Evolutionary conservation across 768 basidiomycete species (phyloP).

Genomic region (Exidia glandulosa): DNA sequence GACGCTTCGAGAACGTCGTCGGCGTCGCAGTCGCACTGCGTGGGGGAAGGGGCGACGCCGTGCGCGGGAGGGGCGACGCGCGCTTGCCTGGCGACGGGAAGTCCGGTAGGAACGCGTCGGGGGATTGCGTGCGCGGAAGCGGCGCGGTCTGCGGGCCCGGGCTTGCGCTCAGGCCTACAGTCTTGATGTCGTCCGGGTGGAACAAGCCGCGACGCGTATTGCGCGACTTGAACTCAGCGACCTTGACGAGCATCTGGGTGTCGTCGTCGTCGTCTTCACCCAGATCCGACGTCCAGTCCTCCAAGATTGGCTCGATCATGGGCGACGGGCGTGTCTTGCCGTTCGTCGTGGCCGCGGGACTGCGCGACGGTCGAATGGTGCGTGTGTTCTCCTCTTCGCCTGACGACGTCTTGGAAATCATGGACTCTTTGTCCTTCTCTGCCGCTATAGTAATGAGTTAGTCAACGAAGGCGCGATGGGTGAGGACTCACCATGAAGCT

Average conservation of each 20-base stretch:
- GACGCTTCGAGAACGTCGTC: too few relatives aligned
- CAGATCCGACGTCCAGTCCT: constrained; percentile 43
- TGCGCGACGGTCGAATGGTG: constrained; percentile 67
- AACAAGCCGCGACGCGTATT: constrained; percentile 71
- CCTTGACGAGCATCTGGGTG: constrained; percentile 53
- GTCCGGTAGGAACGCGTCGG: neutral
- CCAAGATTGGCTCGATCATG: constrained; percentile 58
- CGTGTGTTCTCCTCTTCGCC: constrained; percentile 57
- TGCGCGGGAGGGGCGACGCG: neutral
- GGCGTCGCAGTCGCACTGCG: too few relatives aligned
- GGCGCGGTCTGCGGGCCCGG: constrained; percentile 62
- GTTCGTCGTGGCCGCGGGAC: constrained; percentile 28
- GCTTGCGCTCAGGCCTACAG: constrained; percentile 36
- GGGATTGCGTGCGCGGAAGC: constrained; percentile 26
- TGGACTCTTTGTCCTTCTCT: too few relatives aligned
- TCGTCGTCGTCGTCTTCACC: constrained; percentile 48
- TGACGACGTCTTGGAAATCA: neutral
- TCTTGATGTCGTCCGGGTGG: constrained; percentile 84
- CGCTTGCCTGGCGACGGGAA: neutral
- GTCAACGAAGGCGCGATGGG: neutral
- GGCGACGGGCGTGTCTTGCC: constrained; percentile 33
- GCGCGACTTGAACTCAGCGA: constrained; percentile 72
- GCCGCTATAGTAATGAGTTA: too few relatives aligned
- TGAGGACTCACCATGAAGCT: too few relatives aligned
- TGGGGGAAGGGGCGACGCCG: too few relatives aligned